Percentiles rank a stretch among this genome's conserved stretches.
Evolutionary conservation across 2,329 filamentous ascomycete genomes (phyloP).

Genomic region (Furcasterigmium sp.): DNA sequence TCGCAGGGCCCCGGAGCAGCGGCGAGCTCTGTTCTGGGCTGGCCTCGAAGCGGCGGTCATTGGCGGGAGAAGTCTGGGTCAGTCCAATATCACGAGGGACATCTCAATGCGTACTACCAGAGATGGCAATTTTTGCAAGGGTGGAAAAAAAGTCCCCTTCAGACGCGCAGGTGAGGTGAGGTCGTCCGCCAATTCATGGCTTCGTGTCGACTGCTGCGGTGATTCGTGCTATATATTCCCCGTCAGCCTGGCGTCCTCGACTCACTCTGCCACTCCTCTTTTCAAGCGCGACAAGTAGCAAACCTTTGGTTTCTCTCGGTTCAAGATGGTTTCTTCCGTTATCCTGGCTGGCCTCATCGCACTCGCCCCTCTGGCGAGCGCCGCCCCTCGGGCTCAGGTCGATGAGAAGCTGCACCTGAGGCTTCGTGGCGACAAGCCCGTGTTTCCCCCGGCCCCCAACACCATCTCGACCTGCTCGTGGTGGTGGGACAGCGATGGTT

Average conservation of each 20-base stretch:
- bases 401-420: not conserved
- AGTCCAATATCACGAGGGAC: not conserved
- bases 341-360: not conserved
- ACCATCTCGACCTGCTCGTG: not conserved
- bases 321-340: not conserved
- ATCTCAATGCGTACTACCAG: not conserved
- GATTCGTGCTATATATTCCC: not conserved
- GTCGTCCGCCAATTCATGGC: not conserved
- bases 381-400: not conserved
- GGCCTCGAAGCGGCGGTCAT: not conserved
- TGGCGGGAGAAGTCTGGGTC: not conserved
- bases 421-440: not conserved
- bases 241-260: not conserved
- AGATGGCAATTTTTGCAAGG: not conserved
- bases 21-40: not conserved
- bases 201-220: not conserved
- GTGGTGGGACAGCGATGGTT: constrained; percentile 5
- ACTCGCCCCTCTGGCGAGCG: not conserved
- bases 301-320: not conserved
- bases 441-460: not conserved
- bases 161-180: not conserved
- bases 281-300: not conserved
- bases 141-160: not conserved
- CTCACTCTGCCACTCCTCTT: not conserved
- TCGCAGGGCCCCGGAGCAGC: not conserved